phyloP scores from a whole-genome alignment of 2,329 filamentous ascomycete species.

The Fusarium circinatum region DNA sequence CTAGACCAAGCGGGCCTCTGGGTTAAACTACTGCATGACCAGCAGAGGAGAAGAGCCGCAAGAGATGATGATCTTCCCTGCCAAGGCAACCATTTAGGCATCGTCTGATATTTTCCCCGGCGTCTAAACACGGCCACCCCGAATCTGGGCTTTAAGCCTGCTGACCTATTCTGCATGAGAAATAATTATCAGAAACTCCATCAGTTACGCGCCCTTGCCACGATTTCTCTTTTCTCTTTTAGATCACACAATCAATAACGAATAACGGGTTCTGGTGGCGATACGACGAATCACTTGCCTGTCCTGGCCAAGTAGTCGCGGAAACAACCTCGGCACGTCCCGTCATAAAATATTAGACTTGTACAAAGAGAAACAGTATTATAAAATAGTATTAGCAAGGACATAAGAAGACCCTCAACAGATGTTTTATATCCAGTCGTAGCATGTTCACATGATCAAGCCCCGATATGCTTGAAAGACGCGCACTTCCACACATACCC shows the following conservation, averaged over 20 bases:
- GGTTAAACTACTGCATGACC: neutral
- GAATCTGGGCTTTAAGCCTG: constrained; percentile 11
- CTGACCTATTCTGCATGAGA: constrained; percentile 24
- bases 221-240: neutral
- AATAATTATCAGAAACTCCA: neutral
- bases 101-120: constrained; percentile 38
- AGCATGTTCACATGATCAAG: no score
- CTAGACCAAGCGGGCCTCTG: neutral
- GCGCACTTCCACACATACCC: neutral
- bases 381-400: neutral
- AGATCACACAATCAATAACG: neutral
- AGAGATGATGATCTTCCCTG: constrained; percentile 23
- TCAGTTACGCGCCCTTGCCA: neutral
- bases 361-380: neutral
- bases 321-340: neutral
- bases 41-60: constrained; percentile 22
- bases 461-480: neutral
- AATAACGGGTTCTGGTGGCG: constrained; percentile 1
- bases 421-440: neutral
- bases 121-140: constrained; percentile 25
- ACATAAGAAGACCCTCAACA: no score
- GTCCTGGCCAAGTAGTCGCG: neutral
- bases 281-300: neutral
- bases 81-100: constrained; percentile 31
- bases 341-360: no score